Evolutionary conservation across 768 basidiomycete species (phyloP), one percentile per base, ranked within the genome.

Genomic region (Infundibulicybe gibba): DNA sequence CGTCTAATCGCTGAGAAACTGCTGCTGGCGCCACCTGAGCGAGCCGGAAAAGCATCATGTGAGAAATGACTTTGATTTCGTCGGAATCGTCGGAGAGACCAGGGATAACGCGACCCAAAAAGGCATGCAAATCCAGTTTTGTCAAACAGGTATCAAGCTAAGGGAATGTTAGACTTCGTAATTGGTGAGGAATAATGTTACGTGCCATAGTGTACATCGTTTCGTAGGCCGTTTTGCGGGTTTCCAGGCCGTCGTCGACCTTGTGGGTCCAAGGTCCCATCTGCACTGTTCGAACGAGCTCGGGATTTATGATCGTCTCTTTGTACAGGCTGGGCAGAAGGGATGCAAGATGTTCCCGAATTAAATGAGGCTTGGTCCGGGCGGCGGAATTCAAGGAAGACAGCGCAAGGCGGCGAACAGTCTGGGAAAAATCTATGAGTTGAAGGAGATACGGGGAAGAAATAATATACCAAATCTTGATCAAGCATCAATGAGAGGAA

Each of bases 211-310:
- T 97, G 62, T 97, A 94, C 74, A 97, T 90, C 1, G 94, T 93
- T 66, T 99, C 97, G 65, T 90, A 98, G 2, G 97, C 95, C 0
- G 91, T 94, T 75, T 97, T 98, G 49, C 97, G 83, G 16, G 94
- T 85, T 53, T 98, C 95, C 34, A 98, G 75, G 41, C 97, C 97
- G 53, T 98, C 94, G 57, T 99, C 97, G 44, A 97, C 91, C 62
- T 90, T 93, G 68, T 95, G 92, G 20, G 87, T 90, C 93, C 93
- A 97, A 2, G 94, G 93, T 16, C 94, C 93, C 94, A 97, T 97
- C 60, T 93, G 90, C 11, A 97, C 93, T 1, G 88, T 90, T 25
- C 89, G 83, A 59, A 95, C 85, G 49, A 94, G 81, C 2, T 84
- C 76, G 2, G 79, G 75, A 52, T 90, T 92, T 61, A 94, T 68